Evolutionary conservation across 805 yeast genomes (phyloP), one percentile per base, ranked within the genome.

Genomic region (Pichia heedii): DNA sequence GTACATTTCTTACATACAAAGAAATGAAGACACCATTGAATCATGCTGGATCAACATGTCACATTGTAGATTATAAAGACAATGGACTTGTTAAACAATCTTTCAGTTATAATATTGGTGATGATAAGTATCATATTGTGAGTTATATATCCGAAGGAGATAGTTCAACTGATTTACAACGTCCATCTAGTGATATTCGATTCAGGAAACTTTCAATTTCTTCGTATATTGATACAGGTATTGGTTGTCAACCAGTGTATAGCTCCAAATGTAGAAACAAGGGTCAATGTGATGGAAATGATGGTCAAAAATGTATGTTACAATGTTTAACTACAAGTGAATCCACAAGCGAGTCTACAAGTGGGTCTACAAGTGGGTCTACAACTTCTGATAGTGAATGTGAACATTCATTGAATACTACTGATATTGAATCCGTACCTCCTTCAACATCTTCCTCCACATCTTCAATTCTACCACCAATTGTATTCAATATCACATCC

Each of bases 41-140:
- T 16, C 22, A 15, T n/a, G n/a, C n/a, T n/a, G 30, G 36, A 9
- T 33, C 41, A 30, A 16, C 34, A 32, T 16, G 34, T 18, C 66
- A 63, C 22, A 64, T 69, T 7, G 67, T 60, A 52, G 49, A 65
- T 16, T 67, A 69, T 54, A 71, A 74, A 51, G 57, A 65, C 3
- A 63, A 73, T 50, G 86, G 88, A 0, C 60, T 82, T 5, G 63
- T 78, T 51, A 82, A 82, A 55, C 85, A 80, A 57, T 73, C 81
- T 26, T 78, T 81, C 51, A 44, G 39, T 21, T 38, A 30, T 71
- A 81, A 4, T 60, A 79, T 33, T 68, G 73, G 68, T 26, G 72
- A 73, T 37, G 71, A 71, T 38, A 77, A 74, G 46, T 57, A 76
- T 22, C 88, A 83, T 51, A 61, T 82, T 43, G 79, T 83, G 21